Percentiles rank a stretch among this genome's conserved stretches.
Conservation (phyloP, 1,139 yeast genomes). For the Pichiaceae sp. region DNA sequence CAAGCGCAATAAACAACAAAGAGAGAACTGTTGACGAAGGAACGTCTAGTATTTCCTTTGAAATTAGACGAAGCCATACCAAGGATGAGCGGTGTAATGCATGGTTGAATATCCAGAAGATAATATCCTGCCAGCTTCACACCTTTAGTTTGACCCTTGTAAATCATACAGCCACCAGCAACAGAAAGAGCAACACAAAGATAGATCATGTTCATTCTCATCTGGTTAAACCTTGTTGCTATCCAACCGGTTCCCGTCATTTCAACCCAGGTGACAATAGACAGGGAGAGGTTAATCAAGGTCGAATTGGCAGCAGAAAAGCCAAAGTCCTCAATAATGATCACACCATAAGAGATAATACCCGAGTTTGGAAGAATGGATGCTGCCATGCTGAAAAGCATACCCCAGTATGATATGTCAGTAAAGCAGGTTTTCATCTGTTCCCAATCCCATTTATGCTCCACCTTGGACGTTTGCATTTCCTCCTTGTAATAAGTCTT, state of each 20-base stretch:
- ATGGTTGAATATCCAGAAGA: constrained; percentile 12
- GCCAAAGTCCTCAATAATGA: constrained; percentile 14
- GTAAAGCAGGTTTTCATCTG: constrained; percentile 11
- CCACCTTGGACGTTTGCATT: constrained; percentile 14
- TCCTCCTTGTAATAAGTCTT: constrained; percentile 22
- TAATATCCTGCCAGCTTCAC: constrained; percentile 13
- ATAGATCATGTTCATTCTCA: constrained; percentile 10
- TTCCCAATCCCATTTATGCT: constrained; percentile 17
- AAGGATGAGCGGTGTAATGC: constrained; percentile 12
- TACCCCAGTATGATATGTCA: constrained; percentile 12
- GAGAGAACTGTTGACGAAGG: constrained; percentile 16
- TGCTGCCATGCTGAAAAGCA: constrained; percentile 10
- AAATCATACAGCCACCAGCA: constrained; percentile 14
- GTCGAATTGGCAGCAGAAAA: constrained; percentile 15
- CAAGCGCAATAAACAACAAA: constrained; percentile 38
- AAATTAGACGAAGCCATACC: constrained; percentile 19
- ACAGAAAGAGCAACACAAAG: constrained; percentile 7
- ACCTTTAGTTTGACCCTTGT: constrained; percentile 11
- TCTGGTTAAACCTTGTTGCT: constrained; percentile 9
- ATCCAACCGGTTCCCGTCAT: constrained; percentile 11
- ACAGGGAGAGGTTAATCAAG: constrained; percentile 15
- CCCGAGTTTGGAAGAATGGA: constrained; percentile 18
- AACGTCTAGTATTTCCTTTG: constrained; percentile 21
- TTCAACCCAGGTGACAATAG: constrained; percentile 12
- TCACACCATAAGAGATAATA: constrained; percentile 19